phyloP scores from a whole-genome alignment of 164 flowering plant species.

The Dillenia turbinata region DNA sequence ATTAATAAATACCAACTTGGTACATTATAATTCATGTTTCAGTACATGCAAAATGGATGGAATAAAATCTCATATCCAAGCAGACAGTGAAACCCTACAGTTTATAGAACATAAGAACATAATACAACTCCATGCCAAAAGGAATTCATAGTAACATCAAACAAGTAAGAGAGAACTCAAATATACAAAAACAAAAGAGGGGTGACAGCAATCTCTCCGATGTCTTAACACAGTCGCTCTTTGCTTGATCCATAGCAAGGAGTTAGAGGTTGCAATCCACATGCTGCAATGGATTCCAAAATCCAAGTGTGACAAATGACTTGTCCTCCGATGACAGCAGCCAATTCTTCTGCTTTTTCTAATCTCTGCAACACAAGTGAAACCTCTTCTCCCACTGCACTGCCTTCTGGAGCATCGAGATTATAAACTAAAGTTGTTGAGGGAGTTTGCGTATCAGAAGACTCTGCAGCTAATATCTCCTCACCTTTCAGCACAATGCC shows the following conservation, averaged over 20 bases:
- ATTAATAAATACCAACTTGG: too few relatives aligned
- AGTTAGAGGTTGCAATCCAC: constrained; percentile 25
- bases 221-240: neutral
- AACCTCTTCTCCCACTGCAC: constrained; percentile 12
- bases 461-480: constrained; percentile 14
- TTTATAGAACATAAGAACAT: too few relatives aligned
- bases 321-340: constrained; percentile 21
- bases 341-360: constrained; percentile 36
- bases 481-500: constrained; percentile 24
- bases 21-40: too few relatives aligned
- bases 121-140: too few relatives aligned
- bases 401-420: constrained; percentile 19
- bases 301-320: constrained; percentile 53
- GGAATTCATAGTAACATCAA: too few relatives aligned
- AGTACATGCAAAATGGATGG: too few relatives aligned
- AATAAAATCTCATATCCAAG: too few relatives aligned
- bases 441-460: neutral
- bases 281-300: constrained; percentile 61
- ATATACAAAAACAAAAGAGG: too few relatives aligned
- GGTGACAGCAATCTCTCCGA: neutral
- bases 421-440: constrained; percentile 30
- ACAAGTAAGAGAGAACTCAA: too few relatives aligned
- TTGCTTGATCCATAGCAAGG: neutral
- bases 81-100: too few relatives aligned
- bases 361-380: constrained; percentile 16